Percentiles rank a stretch among this genome's conserved stretches.
Evolutionary conservation across 2,329 filamentous ascomycete genomes (phyloP).

Genomic region (Aspergillus niger): DNA sequence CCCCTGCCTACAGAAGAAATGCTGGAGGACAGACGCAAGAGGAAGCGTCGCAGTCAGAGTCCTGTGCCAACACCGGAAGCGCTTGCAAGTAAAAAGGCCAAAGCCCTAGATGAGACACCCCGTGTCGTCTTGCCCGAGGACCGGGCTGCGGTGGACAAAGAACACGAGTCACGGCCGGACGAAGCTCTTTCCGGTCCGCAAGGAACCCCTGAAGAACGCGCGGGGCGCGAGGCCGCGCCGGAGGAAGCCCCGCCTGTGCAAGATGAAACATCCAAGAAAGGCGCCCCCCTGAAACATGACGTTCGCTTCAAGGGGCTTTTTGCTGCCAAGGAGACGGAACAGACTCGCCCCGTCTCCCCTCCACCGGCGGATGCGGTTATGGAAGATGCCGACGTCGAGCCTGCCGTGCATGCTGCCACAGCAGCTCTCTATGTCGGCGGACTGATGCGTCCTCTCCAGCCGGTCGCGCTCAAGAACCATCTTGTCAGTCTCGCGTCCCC

Average conservation of each 20-base stretch:
- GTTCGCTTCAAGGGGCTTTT: constrained; percentile 55
- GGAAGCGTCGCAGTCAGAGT: constrained; percentile 67
- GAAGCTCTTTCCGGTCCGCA: constrained; percentile 24
- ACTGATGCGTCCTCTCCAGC: constrained; percentile 82
- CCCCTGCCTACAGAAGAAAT: constrained; percentile 38
- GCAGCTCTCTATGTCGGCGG: constrained; percentile 84
- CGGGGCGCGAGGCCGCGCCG: constrained; percentile 16
- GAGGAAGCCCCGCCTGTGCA: constrained; percentile 20
- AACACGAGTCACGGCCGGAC: constrained; percentile 14
- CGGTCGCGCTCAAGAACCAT: constrained; percentile 66
- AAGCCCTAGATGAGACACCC: constrained; percentile 48
- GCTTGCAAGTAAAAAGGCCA: constrained; percentile 58
- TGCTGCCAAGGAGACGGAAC: constrained; percentile 30
- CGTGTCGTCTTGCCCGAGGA: constrained; percentile 36
- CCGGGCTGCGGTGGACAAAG: constrained; percentile 14
- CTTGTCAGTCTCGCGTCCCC: constrained; percentile 69
- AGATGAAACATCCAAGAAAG: constrained; percentile 22
- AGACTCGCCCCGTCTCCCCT: constrained; percentile 29
- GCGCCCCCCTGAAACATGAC: constrained; percentile 39
- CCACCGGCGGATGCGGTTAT: constrained; percentile 29
- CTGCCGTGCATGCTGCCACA: constrained; percentile 71
- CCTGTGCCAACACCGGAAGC: constrained; percentile 60
- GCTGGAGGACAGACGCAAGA: constrained; percentile 61
- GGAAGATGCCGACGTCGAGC: constrained; percentile 48
- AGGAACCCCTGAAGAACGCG: constrained; percentile 14